Conservation (phyloP, 2,329 filamentous ascomycete genomes). For the Blastomyces gilchristii region DNA sequence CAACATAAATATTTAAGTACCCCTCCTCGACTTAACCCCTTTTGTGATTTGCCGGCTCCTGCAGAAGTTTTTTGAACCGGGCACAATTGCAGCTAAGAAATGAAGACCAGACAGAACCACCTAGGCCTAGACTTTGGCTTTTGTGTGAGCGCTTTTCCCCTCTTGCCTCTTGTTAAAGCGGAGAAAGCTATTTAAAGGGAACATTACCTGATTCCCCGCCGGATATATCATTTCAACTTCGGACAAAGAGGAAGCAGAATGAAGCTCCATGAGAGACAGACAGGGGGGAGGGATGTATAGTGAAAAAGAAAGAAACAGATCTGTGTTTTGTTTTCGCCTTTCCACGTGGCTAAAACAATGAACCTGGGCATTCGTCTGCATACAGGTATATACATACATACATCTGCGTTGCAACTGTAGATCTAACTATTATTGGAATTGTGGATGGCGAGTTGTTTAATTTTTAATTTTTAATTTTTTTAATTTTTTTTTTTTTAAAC, state of each 20-base stretch:
- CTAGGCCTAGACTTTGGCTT: neutral
- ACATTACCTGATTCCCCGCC: neutral
- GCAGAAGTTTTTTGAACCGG: neutral
- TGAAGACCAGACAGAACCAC: neutral
- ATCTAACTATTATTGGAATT: neutral
- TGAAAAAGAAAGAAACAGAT: neutral
- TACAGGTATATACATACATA: too few species aligned
- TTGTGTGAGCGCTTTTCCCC: neutral
- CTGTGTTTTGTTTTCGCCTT: neutral
- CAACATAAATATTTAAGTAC: too few species aligned
- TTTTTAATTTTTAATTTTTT: too few species aligned
- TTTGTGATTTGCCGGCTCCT: neutral
- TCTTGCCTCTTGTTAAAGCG: neutral
- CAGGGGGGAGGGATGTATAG: neutral
- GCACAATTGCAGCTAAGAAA: neutral
- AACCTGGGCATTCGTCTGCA: neutral
- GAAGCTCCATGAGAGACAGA: neutral
- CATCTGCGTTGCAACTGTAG: neutral
- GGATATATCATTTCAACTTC: neutral
- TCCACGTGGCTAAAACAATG: neutral
- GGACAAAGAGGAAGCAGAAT: neutral
- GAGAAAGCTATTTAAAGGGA: neutral
- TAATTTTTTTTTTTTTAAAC: too few species aligned
- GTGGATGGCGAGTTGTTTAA: neutral
- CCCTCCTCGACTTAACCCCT: neutral